Evolutionary conservation across 768 basidiomycete genomes (phyloP), one percentile per base, ranked within the genome.

Genomic region (Mycena rebaudengoi): DNA sequence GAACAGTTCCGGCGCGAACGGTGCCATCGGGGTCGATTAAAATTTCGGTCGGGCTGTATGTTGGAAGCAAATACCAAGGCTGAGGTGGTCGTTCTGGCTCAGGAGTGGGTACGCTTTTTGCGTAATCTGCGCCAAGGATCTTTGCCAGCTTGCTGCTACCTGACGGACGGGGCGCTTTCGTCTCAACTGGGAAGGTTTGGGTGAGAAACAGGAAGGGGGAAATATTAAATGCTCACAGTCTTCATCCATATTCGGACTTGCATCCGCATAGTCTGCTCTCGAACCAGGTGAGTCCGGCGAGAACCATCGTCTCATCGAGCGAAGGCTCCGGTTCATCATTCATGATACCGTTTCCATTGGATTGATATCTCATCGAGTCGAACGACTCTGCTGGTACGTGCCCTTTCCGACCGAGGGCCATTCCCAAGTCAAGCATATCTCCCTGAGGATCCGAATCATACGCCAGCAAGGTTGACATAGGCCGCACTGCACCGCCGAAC

Each of bases 31-130:
- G 85, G 67, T 95, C 93, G 69, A 97, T 90, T 46, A 92, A 76
- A 66, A 99, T 91, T 61, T 98, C 96, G 10, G 84, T 83, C 41
- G 88, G 87, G 57, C 82, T 85, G 74, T 94, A 94, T 68, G 92
- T 92, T 13, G 91, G 87, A 7, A 87, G 88, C 48, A 99, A 83
- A 76, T 93, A 98, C 93, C 92, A 94, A 3, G 97, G 93, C 71
- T 79, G 79, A 5, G 16, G 80, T 76, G 43, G 81, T 78, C 23
- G 81, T 72, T 71, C 80, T 78, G 68, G 81, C 78, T 48, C 78
- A 73, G 68, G 62, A 2, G 55, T 29, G 12, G 64, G 60, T 23
- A 44, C 37, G 79, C 80, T 30, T 83, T 85, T 28, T 76, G 84
- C 80, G 64, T 76, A 78, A 52, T 85, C 84, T 3, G 76, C 75